Evolutionary conservation across 2,329 filamentous ascomycete species (phyloP).

Genomic region (Xylaria sp.): DNA sequence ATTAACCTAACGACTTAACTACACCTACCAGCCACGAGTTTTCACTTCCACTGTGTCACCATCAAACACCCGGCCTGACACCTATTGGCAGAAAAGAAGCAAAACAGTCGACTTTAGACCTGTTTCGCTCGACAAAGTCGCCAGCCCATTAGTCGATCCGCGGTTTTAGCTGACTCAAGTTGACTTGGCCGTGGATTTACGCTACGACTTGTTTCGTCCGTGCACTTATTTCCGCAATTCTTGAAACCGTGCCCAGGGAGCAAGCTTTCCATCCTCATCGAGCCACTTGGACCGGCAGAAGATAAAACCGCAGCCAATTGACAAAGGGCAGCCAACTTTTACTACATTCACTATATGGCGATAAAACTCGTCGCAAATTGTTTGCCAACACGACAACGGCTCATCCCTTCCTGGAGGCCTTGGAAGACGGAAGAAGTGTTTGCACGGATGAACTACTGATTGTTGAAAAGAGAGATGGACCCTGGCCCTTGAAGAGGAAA

Average conservation of each 20-base stretch:
- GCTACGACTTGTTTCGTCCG: conserved; percentile 12
- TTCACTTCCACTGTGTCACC: background rate
- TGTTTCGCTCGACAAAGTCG: background rate
- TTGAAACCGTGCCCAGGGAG: conserved; percentile 17
- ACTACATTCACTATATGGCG: background rate
- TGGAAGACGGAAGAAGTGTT: background rate
- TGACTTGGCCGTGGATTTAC: conserved; percentile 7
- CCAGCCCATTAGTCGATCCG: background rate
- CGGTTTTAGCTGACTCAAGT: conserved; percentile 9
- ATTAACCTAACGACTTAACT: conserved; percentile 13
- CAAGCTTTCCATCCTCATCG: conserved; percentile 9
- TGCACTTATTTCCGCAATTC: conserved; percentile 11
- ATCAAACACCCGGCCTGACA: background rate
- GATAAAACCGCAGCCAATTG: background rate
- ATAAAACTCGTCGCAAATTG: conserved; percentile 10
- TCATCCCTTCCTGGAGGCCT: background rate
- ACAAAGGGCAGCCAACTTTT: background rate
- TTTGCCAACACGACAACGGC: conserved; percentile 2
- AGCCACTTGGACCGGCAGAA: background rate
- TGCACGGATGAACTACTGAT: background rate
- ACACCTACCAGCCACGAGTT: background rate
- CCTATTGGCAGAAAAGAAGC: background rate
- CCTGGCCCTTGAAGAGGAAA: conserved; percentile 30
- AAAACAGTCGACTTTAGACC: background rate
- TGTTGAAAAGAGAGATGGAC: background rate